Conservation (phyloP, 768 basidiomycete genomes). For the Kwoniella bestiolae region DNA sequence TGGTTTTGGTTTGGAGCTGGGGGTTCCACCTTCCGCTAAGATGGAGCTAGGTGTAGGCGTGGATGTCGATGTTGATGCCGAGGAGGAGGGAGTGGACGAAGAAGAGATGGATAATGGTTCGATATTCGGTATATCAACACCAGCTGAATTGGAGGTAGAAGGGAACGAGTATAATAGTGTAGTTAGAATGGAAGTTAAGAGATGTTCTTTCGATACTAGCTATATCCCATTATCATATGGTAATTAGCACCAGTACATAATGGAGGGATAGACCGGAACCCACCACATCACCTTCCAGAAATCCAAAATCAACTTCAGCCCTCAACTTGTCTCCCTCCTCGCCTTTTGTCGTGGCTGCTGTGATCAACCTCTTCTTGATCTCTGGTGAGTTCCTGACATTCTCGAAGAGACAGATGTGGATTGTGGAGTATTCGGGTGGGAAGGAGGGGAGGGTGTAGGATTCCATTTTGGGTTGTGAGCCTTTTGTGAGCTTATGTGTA, state of each 20-base stretch:
- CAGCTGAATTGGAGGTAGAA: conserved; percentile 2
- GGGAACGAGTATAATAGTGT: conserved; percentile 31
- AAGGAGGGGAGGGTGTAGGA: conserved; percentile 52
- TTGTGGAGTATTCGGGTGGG: conserved; percentile 48
- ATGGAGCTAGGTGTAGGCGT: background rate
- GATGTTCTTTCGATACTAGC: conserved; percentile 79
- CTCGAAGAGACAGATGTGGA: conserved; percentile 70
- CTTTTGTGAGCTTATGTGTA: no score
- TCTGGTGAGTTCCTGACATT: conserved; percentile 68
- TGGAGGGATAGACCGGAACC: no score
- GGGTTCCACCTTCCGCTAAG: no score
- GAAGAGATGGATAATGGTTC: conserved; percentile 10
- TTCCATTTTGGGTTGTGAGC: conserved; percentile 59
- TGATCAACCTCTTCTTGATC: conserved; percentile 70
- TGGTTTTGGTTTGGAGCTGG: no score
- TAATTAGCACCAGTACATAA: no score
- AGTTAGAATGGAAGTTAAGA: conserved; percentile 76
- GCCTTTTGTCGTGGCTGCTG: conserved; percentile 68
- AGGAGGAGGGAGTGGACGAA: conserved; percentile 74
- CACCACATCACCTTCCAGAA: conserved; percentile 83
- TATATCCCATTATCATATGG: conserved; percentile 53
- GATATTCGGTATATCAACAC: background rate
- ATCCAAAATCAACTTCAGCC: conserved; percentile 83
- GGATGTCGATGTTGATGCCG: conserved; percentile 41
- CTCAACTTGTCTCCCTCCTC: conserved; percentile 69